Evolutionary conservation across 2,329 filamentous ascomycete genomes (phyloP), one percentile per base, ranked within the genome.

Genomic region (Fonsecaea monophora): DNA sequence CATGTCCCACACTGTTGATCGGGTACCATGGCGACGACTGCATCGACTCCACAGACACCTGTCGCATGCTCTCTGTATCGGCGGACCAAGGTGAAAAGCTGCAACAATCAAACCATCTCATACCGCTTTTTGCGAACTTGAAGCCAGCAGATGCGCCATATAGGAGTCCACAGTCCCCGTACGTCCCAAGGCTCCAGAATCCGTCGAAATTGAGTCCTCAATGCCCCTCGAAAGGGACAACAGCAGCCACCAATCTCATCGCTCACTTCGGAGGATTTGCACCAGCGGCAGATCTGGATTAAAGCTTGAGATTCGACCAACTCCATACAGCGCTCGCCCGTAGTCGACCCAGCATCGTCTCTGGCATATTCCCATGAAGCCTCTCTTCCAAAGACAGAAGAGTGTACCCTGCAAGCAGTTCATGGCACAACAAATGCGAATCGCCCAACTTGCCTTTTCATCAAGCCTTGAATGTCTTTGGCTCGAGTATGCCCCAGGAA

Each of bases 71-170:
- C 55, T 4, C 40, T 55, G 40, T 60, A 55, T 64, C 55, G 62
- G 42, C 62, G 62, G 34, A 30, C 60, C 34, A 64, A 64, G 53
- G 61, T 64, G 61, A 57, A 54, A 61, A 62, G 59, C 30, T 34
- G 45, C 40, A 42, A 40, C 34, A 32, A 54, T 35, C 32, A 55
- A 34, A 32, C 30, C 45, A 25, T 25, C 2, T 25, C 25, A 40
- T 21, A 50, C 45, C 21, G 4, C 21, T n/a, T n/a, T 18, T 21
- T 10, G n/a, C 59, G 54, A 21, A 61, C 18, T 21, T 13, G 21
- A 32, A 13, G 21, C 35, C 25, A 6, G 25, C 45, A 65, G 64
- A 66, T 66, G 64, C 45, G 64, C 13, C 62, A 58, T 38, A 25
- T 66, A 21, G 53, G 58, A 42, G 64, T 58, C n/a, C 50, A 55